These are phyloP conservation scores for Aspergillus niger DNA, from an alignment of 2,329 filamentous ascomycete species.

Conservation along the genomic window DNA sequence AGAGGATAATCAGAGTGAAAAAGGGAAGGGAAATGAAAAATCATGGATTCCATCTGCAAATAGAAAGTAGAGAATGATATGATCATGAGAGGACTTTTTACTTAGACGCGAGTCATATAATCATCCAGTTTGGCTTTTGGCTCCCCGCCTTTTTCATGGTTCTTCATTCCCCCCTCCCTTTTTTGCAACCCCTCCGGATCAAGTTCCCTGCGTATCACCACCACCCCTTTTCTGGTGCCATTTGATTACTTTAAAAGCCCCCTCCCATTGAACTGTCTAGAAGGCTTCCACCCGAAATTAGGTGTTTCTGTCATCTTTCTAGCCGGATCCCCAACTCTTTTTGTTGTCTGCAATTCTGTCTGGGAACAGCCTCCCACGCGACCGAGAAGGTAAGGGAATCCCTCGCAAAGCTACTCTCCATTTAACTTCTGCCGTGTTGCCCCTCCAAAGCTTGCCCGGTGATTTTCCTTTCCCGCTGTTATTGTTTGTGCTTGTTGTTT, in stretches of 20 bases:
- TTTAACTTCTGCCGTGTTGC: slow-evolving; percentile 10
- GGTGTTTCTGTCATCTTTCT: not conserved
- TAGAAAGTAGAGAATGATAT: too few species aligned
- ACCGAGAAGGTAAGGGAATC: slow-evolving; percentile 1
- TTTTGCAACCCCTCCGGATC: slow-evolving; percentile 17
- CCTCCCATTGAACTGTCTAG: slow-evolving; percentile 7
- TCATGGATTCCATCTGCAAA: too few species aligned
- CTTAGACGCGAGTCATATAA: too few species aligned
- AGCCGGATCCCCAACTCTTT: not conserved
- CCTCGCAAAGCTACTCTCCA: slow-evolving; percentile 4
- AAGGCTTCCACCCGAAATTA: not conserved
- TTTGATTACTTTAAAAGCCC: not conserved
- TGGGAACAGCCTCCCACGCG: slow-evolving; percentile 9
- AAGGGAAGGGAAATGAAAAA: too few species aligned
- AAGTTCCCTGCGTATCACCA: slow-evolving; percentile 6
- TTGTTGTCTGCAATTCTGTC: not conserved
- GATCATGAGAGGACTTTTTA: too few species aligned
- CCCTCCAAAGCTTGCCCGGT: slow-evolving; percentile 18
- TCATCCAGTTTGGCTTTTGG: slow-evolving; percentile 10
- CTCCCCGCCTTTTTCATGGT: slow-evolving; percentile 16
- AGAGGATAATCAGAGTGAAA: not conserved
- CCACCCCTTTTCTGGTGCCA: slow-evolving; percentile 12
- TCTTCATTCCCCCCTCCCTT: slow-evolving; percentile 11
- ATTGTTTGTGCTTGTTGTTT: not conserved
- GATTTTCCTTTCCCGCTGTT: not conserved